Conservation (phyloP, 192 early-diverging fungal genomes). For the Coemansia sp. region DNA sequence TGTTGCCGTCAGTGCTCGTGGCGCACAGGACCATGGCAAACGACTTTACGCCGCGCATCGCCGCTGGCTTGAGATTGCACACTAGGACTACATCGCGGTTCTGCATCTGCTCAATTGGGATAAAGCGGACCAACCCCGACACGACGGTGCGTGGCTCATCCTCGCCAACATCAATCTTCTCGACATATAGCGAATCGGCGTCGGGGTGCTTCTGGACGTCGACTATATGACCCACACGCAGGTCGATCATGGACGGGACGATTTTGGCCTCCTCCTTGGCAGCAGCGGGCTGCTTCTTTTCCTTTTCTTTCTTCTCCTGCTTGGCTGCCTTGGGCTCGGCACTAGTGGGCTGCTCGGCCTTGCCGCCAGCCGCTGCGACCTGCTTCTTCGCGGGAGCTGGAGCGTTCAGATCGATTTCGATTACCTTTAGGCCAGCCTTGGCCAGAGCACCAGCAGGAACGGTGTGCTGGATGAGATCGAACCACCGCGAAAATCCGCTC, state of each 20-base stretch:
- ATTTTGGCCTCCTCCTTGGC: slow-evolving; percentile 53
- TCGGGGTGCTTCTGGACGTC: slow-evolving; percentile 87
- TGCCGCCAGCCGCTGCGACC: slow-evolving; percentile 36
- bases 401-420: slow-evolving; percentile 62
- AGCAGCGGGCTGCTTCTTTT: slow-evolving; percentile 57
- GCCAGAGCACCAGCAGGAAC: slow-evolving; percentile 47
- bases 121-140: slow-evolving; percentile 89
- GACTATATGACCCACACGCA: slow-evolving; percentile 90
- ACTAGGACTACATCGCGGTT: slow-evolving; percentile 71
- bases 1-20: slow-evolving; percentile 77
- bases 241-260: slow-evolving; percentile 83
- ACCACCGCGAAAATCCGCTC: slow-evolving; percentile 73
- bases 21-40: slow-evolving; percentile 95
- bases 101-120: slow-evolving; percentile 89
- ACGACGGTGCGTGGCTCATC: slow-evolving; percentile 84
- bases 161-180: slow-evolving; percentile 92
- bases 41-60: slow-evolving; percentile 95
- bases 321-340: slow-evolving; percentile 33
- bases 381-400: slow-evolving; percentile 57
- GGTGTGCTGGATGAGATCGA: slow-evolving; percentile 77
- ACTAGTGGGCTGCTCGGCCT: slow-evolving; percentile 24
- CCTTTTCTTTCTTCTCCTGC: slow-evolving; percentile 60
- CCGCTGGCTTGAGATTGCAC: slow-evolving; percentile 94
- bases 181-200: slow-evolving; percentile 96
- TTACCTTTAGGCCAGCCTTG: slow-evolving; percentile 51